Evolutionary conservation across 345 rosid species (phyloP).

Genomic region (Aurinia saxatilis): DNA sequence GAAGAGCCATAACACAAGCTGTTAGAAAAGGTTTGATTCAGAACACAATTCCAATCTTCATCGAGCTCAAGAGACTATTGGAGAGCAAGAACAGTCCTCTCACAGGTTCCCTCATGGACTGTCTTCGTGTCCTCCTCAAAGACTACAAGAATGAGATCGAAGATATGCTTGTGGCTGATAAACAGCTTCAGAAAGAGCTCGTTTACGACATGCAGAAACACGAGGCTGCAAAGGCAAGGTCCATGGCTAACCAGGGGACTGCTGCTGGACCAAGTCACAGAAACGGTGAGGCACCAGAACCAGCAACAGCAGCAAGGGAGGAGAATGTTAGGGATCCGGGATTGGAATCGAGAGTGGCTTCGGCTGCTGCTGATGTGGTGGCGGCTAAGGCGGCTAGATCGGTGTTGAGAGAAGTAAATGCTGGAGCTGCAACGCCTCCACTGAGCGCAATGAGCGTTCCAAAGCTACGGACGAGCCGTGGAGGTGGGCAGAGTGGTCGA

Average conservation of each 20-base stretch:
- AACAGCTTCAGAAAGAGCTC: slow-evolving; percentile 93
- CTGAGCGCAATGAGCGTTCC: slow-evolving; percentile 69
- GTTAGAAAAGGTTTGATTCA: slow-evolving; percentile 84
- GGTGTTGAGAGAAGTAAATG: slow-evolving; percentile 63
- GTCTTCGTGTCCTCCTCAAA: slow-evolving; percentile 76
- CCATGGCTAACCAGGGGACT: slow-evolving; percentile 44
- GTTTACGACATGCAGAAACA: slow-evolving; percentile 84
- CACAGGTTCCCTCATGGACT: slow-evolving; percentile 88
- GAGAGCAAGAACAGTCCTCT: slow-evolving; percentile 93
- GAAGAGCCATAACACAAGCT: slow-evolving; percentile 84
- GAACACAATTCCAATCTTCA: slow-evolving; percentile 91
- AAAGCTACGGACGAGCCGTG: slow-evolving; percentile 47
- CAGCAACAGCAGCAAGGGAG: slow-evolving; percentile 22
- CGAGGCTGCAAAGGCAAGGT: slow-evolving; percentile 59
- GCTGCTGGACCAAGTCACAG: slow-evolving; percentile 33
- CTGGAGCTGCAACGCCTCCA: slow-evolving; percentile 54
- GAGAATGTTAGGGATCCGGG: slow-evolving; percentile 12
- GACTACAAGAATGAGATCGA: slow-evolving; percentile 94
- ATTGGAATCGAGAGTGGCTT: slow-evolving; percentile 37
- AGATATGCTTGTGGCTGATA: slow-evolving; percentile 84
- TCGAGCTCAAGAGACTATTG: slow-evolving; percentile 79
- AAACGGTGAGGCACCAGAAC: slow-evolving; percentile 6
- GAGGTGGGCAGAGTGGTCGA: slow-evolving; percentile 34
- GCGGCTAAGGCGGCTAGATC: slow-evolving; percentile 62
- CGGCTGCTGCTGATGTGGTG: slow-evolving; percentile 62